Base-by-base conservation (phyloP, 2,329 filamentous ascomycete genomes). In the Fusarium falciforme region DNA sequence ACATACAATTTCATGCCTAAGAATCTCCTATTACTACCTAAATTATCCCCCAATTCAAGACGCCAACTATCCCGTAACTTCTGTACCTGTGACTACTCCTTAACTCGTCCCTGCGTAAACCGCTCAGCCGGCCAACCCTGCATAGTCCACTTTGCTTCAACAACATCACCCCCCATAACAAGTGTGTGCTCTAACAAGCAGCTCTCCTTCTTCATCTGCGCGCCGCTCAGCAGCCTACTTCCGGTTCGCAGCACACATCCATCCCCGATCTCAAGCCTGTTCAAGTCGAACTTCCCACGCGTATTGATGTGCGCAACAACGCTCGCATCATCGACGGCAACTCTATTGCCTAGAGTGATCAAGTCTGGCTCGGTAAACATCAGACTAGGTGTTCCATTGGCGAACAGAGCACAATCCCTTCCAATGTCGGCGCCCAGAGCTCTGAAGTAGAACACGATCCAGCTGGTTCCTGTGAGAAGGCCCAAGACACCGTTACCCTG, bases 331-430 rank as follows among this genome's bases (percentile, higher is more conserved):
- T 90, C 89, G 1, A 90, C 85, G 1, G 81, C 81, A 1, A 89
- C 88, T 2, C 88, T 80, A 71, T 89, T 85, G 3, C 88, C 88
- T 2, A 90, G 79, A 0, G 82, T 86, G 16, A 90, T 80, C 8
- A 90, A 82, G 65, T 90, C 89, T 1, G 88, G 88, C 79, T 90
- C 88, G 0, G 89, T 90, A 73, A 90, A 88, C 77, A 88, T 84
- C 17, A 90, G 80, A 38, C 83, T 86, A 1, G 88, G 87, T 6
- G 80, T 76, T 0, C 89, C 89, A 42, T 87, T 88, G 2, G 87
- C 86, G 62, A 89, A 89, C 7, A 90, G 80, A 0, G 88, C 86
- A 66, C 87, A 89, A 79, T 90, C 85, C 27, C 84, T 83, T 6
- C 88, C 88, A 54, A 90, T 89, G 0, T 80, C 83, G 5, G 88